Evolutionary conservation across 805 yeast species (phyloP).

Genomic region (Maudiozyma barnettii): DNA sequence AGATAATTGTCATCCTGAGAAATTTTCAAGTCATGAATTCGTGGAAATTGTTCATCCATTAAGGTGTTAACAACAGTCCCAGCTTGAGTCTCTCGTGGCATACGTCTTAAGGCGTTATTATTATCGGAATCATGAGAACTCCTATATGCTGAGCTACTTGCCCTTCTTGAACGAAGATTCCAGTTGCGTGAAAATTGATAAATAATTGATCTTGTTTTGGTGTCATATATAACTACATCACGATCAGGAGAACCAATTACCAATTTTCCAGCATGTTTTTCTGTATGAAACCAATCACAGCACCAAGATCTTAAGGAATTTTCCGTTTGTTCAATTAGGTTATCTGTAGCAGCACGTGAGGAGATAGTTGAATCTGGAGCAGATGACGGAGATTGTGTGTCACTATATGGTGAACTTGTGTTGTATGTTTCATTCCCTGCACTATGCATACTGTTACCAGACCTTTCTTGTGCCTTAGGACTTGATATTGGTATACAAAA

Average conservation of each 20-base stretch:
- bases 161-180: background rate
- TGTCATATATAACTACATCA: constrained; percentile 42
- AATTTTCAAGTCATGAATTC: constrained; percentile 63
- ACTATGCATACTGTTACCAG: background rate
- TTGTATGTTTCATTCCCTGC: background rate
- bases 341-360: background rate
- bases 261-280: constrained; percentile 35
- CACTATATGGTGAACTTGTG: background rate
- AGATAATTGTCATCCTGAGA: constrained; percentile 54
- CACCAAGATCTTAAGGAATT: constrained; percentile 36
- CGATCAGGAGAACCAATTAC: constrained; percentile 73
- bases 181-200: constrained; percentile 22
- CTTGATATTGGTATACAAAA: constrained; percentile 12
- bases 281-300: constrained; percentile 62
- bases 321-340: constrained; percentile 2
- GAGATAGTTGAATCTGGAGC: background rate
- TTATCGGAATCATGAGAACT: background rate
- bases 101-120: background rate
- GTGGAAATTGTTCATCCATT: constrained; percentile 23
- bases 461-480: background rate
- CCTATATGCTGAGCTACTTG: background rate
- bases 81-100: background rate
- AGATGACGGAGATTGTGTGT: constrained; percentile 2
- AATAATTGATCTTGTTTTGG: constrained; percentile 16
- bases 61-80: background rate